Evolutionary conservation across 2,329 filamentous ascomycete species (phyloP).

Genomic region (Plectosphaerella plurivora): DNA sequence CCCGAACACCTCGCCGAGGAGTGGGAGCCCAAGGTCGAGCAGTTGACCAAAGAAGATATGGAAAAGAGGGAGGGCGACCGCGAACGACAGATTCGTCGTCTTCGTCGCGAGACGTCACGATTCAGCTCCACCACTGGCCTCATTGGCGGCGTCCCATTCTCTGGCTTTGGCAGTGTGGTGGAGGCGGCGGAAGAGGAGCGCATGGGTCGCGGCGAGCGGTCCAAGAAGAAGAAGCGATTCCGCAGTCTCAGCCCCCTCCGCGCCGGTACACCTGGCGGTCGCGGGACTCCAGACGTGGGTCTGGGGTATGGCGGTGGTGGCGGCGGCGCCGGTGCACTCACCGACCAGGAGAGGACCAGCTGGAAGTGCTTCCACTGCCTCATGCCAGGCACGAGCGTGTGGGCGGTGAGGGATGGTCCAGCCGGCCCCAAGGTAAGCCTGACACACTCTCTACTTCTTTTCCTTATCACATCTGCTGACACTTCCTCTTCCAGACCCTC

Average conservation of each 20-base stretch:
- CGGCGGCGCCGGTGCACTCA: constrained; percentile 58
- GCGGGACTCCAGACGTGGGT: constrained; percentile 77
- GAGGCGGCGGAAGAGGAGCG: constrained; percentile 62
- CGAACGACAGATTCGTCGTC: constrained; percentile 80
- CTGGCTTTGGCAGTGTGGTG: constrained; percentile 44
- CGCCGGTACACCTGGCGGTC: constrained; percentile 58
- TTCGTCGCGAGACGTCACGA: constrained; percentile 85
- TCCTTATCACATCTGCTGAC: not conserved
- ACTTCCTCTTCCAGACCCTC: constrained; percentile 54
- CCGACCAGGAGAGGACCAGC: constrained; percentile 70
- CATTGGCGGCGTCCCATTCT: constrained; percentile 66
- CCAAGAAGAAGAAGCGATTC: constrained; percentile 93
- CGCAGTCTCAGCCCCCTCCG: constrained; percentile 78
- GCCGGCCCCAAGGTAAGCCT: constrained; percentile 70
- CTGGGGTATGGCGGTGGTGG: constrained; percentile 64
- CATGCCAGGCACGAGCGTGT: constrained; percentile 85
- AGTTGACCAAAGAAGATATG: constrained; percentile 89
- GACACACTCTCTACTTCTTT: not conserved
- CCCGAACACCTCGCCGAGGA: constrained; percentile 81
- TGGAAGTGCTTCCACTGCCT: constrained; percentile 90
- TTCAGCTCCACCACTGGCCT: constrained; percentile 86
- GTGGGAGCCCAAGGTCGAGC: constrained; percentile 80
- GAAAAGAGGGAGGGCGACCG: constrained; percentile 94
- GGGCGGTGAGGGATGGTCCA: constrained; percentile 92
- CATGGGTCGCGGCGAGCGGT: constrained; percentile 87